Base-by-base conservation (phyloP, 177 flowering plant genomes). In the Viscum album region DNA sequence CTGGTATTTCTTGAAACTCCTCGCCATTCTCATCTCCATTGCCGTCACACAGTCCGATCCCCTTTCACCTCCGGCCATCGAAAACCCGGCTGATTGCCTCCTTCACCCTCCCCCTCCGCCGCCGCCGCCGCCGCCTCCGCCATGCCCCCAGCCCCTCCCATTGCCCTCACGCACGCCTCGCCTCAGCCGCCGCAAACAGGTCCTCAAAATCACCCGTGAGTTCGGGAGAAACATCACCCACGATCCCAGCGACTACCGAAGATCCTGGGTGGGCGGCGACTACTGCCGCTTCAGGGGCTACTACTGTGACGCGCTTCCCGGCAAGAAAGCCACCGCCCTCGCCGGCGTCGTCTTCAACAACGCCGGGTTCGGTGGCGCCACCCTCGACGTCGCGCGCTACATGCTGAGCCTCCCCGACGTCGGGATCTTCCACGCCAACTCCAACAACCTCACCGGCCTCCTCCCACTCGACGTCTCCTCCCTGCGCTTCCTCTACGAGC, bases 381-480 rank as follows among this genome's bases (percentile, higher is more conserved):
- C 66, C 29, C 72, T 77, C 4, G 15, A 70, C 23, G 32, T 83
- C 23, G 66, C 64, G 10, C 60, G 73, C 30, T 75, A 72, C 71
- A 59, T 83, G 10, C 70, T 52, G 10, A 39, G 50, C 26, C 66
- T 79, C 12, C 75, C 73, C 0, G 84, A 81, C 70, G 28, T 79
- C 1, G 75, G 77, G 1, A 43, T 81, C 66, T 79, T 81, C 65
- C 84, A 81, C 54, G 81, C 75, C 24, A 83, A 83, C 68, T 78
- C 83, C 66, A 83, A 83, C 80, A 72, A 71, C 74, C 77, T 83
- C 52, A 59, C 70, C 26, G 81, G 81, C 31, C 15, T 32, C n/a
- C 34, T 79, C n/a, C 52, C 75, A 0, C 19, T 66, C 0, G 70
- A 63, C 19, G 54, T 81, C 30, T 24, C 37, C 59, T 64, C 72